Base-by-base conservation (phyloP, 805 yeast species). In the Suhomyces faveliae region DNA sequence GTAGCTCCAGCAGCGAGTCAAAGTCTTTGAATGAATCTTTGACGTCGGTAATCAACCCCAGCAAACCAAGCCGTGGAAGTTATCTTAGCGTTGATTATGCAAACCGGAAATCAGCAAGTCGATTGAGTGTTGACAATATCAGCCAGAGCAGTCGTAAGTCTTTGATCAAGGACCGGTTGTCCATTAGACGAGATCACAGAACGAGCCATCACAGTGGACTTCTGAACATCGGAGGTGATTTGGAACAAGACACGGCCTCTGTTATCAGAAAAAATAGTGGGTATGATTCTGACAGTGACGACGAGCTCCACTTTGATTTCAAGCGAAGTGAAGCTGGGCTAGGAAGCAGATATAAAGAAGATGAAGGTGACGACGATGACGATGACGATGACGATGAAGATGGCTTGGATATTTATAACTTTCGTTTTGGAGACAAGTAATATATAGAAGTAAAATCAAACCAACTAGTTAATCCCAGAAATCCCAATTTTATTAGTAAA, bases 221-320 rank as follows among this genome's bases (percentile, higher is more conserved):
- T 12, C 47, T 45, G 43, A 25, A 39, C 10, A 20, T 45, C 12
- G 29, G 30, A 7, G 19, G 29, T 20, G 30, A 30, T 13, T 37
- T 43, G 20, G 37, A 46, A 4, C 41, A 23, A 12, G 48, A 46
- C 12, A n/a, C 11, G n/a, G 47, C 39, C n/a, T 38, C 43, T 27
- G 51, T 42, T 7, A 38, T 25, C 9, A 33, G 42, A 12, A 27
- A 22, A 17, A 29, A 48, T 35, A 49, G 51, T 40, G 51, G 51
- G 8, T 49, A 49, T 39, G 42, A 40, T 11, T 29, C 49, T 11
- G 51, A 49, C 19, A 40, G 42, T n/a, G 51, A 48, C 20, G 35
- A 35, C n/a, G 49, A 48, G 13, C 37, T 17, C 3, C 21, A 17
- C 9, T 15, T 17, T 8, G 37, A 15, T 5, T 33, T 33, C 4